Evolutionary conservation across 179 eudicot species (phyloP), one percentile per base, ranked within the genome.

Genomic region (Amaranthus tricolor): DNA sequence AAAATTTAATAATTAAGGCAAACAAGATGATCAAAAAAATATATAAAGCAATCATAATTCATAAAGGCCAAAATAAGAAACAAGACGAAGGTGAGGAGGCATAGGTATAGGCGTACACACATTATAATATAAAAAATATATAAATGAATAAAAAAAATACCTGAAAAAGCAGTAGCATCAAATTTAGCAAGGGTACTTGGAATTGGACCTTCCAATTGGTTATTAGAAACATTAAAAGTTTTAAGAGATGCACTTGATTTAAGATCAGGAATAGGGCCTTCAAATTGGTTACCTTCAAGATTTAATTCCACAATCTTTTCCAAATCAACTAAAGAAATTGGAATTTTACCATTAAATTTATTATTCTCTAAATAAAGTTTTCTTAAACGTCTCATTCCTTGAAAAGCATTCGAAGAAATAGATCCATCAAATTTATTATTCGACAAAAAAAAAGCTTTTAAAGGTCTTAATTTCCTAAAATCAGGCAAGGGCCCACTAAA

Each of bases 171-270:
- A 45, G 50, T 14, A 2, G 86, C 69, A 49, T 77, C 85, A 68
- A 90, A 66, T 44, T 76, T 77, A 15, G 65, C 56, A 20, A 90
- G 81, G 69, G 78, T 60, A 5, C 59, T 3, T 0, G 97, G 97
- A 10, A 92, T 80, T 43, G 89, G 89, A 45, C 97, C 97, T 64
- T 88, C 83, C 14, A 92, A 75, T 72, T 81, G 78, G 78, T 92
- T 92, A 76, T 86, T 70, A 4, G 97, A 87, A 17, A 85, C 73
- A 67, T 86, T 86, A 43, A 90, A 65, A 31, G 54, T 24, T 21
- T 78, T 79, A 57, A 92, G 75, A 76, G 76, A 53, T 12, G 60
- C 47, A n/a, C 15, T 64, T 58, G 74, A 72, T 47, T 66, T 50
- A 51, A 90, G 77, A 71, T 83, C 86, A 1, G 91, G 96, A 60